Percentiles rank a stretch among this genome's conserved stretches.
phyloP scores from a whole-genome alignment of 768 basidiomycete species.

The Tricholoma matsutake region DNA sequence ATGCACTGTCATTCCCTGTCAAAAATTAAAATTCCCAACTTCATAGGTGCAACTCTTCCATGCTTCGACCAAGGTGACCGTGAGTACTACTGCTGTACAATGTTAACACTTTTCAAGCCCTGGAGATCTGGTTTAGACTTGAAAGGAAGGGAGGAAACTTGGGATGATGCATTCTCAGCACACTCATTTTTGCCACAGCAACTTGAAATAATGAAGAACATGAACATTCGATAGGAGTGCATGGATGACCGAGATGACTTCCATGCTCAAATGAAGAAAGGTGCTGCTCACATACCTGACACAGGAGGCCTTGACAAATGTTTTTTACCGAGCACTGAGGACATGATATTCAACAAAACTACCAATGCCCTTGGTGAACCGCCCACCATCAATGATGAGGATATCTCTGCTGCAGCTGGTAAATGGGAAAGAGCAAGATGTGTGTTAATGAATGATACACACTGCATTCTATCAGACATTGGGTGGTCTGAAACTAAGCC shows the following conservation, averaged over 20 bases:
- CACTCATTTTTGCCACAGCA: slow-evolving; percentile 8
- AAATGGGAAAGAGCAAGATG: not conserved
- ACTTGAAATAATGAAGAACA: slow-evolving; percentile 17
- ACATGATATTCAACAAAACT: not conserved
- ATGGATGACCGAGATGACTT: slow-evolving; percentile 28
- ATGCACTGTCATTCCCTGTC: not conserved
- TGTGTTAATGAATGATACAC: not conserved
- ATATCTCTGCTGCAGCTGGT: too few species aligned
- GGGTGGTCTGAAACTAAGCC: not conserved
- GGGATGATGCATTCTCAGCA: slow-evolving; percentile 12
- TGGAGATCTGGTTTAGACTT: slow-evolving; percentile 24
- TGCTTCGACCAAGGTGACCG: slow-evolving; percentile 25
- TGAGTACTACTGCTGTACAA: slow-evolving; percentile 27
- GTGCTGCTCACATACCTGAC: not conserved
- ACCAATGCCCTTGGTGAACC: not conserved
- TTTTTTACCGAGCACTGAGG: not conserved
- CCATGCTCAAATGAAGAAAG: slow-evolving; percentile 12
- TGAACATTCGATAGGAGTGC: slow-evolving; percentile 28
- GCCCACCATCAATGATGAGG: not conserved
- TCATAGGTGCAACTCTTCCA: slow-evolving; percentile 13
- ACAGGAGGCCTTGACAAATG: not conserved
- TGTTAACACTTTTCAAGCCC: slow-evolving; percentile 13
- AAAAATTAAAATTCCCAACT: not conserved
- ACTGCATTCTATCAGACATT: not conserved
- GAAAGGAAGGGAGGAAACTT: slow-evolving; percentile 7